phyloP scores from a whole-genome alignment of 345 rosid genomes.

The Fremontodendron californicum region DNA sequence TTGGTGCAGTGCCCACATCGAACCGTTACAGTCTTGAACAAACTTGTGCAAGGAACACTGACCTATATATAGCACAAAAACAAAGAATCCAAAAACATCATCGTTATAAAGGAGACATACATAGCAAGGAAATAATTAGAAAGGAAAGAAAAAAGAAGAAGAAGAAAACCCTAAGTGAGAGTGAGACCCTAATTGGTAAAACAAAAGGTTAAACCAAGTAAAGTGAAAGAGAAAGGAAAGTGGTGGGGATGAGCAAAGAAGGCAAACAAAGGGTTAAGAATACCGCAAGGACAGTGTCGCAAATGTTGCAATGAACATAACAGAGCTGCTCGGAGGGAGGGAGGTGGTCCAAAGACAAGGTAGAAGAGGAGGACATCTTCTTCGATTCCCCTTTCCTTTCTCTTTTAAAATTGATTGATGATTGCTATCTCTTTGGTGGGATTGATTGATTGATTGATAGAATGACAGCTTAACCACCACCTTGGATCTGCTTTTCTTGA shows the following conservation, averaged over 20 bases:
- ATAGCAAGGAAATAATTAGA: too few species aligned
- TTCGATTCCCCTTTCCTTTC: constrained; percentile 6
- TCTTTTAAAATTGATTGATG: constrained; percentile 31
- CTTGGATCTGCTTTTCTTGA: constrained; percentile 45
- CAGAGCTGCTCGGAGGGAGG: constrained; percentile 55
- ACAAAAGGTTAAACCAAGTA: not conserved
- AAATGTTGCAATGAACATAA: constrained; percentile 53
- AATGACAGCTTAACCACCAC: constrained; percentile 51
- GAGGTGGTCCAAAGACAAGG: constrained; percentile 30
- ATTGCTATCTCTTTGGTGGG: constrained; percentile 15
- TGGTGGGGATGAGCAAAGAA: not conserved
- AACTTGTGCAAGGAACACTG: constrained; percentile 54
- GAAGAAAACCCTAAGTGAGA: not conserved
- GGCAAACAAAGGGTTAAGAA: not conserved
- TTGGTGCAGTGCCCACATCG: constrained; percentile 59
- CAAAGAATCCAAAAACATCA: not conserved
- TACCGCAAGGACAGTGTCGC: constrained; percentile 62
- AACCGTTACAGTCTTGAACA: constrained; percentile 52
- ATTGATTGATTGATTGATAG: constrained; percentile 47
- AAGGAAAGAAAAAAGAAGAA: not conserved
- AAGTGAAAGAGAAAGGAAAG: not conserved
- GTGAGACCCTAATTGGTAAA: not conserved
- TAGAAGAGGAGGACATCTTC: constrained; percentile 15
- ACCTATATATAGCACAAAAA: constrained; percentile 27
- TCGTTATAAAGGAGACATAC: not conserved